These are phyloP conservation scores for Syncephalis plumigaleata DNA, from an alignment of 371 early-diverging fungal species.

Conservation along the genomic window DNA sequence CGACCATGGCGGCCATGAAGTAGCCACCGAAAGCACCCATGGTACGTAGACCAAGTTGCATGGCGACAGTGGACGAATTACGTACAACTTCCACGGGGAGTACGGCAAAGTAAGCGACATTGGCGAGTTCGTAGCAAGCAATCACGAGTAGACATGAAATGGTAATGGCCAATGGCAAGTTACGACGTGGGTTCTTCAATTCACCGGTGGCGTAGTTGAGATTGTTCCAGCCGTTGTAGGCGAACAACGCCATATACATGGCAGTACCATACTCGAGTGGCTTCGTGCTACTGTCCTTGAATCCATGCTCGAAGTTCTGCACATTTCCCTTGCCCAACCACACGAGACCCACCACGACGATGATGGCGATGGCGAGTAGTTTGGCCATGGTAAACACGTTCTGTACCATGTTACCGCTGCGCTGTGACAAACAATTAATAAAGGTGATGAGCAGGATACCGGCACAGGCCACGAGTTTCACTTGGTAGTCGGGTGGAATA, in stretches of 20 bases:
- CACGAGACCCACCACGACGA: constrained; percentile 8
- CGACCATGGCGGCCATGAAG: constrained; percentile 14
- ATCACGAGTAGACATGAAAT: constrained; percentile 33
- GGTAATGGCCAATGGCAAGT: constrained; percentile 42
- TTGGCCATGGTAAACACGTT: constrained; percentile 6
- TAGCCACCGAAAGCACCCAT: constrained; percentile 13
- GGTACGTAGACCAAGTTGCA: constrained; percentile 14
- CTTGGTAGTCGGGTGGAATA: too few relatives aligned
- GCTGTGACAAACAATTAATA: neutral
- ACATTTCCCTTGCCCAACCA: constrained; percentile 3
- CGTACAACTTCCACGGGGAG: constrained; percentile 46
- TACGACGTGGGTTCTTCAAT: constrained; percentile 65
- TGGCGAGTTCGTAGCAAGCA: constrained; percentile 49
- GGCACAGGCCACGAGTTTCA: too few relatives aligned
- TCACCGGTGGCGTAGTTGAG: constrained; percentile 83
- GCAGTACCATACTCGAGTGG: constrained; percentile 57
- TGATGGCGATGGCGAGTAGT: constrained; percentile 6
- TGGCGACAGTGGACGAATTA: constrained; percentile 27
- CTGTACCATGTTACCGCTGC: constrained; percentile 1
- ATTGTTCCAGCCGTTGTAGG: constrained; percentile 86
- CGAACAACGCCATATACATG: constrained; percentile 78
- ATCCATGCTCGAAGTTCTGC: constrained; percentile 10
- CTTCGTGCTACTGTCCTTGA: constrained; percentile 31
- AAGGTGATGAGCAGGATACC: too few relatives aligned
- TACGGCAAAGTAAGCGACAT: constrained; percentile 73